Conservation (phyloP, 2,329 filamentous ascomycete species). For the Aspergillus fumigatiaffinis region DNA sequence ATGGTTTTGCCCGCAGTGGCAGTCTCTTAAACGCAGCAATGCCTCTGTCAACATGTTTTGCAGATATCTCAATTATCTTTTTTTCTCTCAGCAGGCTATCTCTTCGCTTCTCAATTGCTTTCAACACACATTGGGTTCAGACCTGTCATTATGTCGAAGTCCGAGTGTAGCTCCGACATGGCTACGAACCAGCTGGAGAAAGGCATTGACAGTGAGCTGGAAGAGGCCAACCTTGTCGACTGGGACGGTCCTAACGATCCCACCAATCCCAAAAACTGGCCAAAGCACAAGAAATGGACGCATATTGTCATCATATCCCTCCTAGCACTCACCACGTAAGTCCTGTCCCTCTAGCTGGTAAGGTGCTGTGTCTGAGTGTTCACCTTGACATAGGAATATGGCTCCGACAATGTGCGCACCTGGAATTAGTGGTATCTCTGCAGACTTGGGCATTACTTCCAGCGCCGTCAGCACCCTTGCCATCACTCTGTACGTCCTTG, state of each 20-base stretch:
- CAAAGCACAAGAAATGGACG: slow-evolving; percentile 17
- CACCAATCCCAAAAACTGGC: slow-evolving; percentile 29
- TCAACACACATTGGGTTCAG: too few species aligned
- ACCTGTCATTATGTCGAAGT: too few species aligned
- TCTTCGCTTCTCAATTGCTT: too few species aligned
- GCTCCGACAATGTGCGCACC: slow-evolving; percentile 58
- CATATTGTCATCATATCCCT: slow-evolving; percentile 22
- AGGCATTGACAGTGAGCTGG: slow-evolving; percentile 2
- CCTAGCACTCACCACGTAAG: slow-evolving; percentile 19
- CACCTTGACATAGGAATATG: slow-evolving; percentile 38
- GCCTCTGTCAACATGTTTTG: background rate
- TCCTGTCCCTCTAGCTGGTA: background rate
- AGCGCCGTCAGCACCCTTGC: slow-evolving; percentile 47
- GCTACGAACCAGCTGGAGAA: slow-evolving; percentile 6
- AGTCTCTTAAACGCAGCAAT: slow-evolving; percentile 1
- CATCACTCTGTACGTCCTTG: slow-evolving; percentile 51
- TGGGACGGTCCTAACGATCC: slow-evolving; percentile 28
- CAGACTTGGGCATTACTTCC: slow-evolving; percentile 48
- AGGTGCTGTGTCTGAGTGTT: background rate
- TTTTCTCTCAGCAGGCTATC: too few species aligned
- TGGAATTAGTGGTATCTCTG: slow-evolving; percentile 49
- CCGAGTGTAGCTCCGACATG: background rate
- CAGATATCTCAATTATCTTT: too few species aligned
- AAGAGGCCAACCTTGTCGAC: slow-evolving; percentile 20
- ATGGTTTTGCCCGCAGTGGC: too few species aligned